Percentiles rank a stretch among this genome's conserved stretches.
Conservation (phyloP, 139 green algal species). For the Tetraselmis striata region DNA sequence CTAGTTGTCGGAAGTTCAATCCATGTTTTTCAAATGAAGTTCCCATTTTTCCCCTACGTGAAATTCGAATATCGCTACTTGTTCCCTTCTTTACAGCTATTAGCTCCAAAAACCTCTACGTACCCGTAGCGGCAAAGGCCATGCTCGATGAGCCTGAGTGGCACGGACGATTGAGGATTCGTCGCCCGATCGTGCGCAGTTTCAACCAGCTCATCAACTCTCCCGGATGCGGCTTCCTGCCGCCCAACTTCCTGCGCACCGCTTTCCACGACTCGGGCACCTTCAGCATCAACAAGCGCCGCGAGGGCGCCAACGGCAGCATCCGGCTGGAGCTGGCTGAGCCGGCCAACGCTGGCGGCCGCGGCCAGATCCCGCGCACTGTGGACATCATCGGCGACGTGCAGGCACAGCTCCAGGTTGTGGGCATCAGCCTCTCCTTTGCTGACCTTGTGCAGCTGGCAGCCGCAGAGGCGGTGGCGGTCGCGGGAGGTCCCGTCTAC, state of each 20-base stretch:
- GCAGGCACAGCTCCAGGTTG: neutral
- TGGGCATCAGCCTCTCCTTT: neutral
- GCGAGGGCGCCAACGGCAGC: neutral
- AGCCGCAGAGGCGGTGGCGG: neutral
- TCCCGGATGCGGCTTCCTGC: neutral
- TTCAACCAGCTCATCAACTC: neutral
- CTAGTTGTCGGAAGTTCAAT: neutral
- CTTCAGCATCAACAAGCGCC: neutral
- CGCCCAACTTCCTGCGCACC: neutral
- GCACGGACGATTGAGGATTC: too few species aligned
- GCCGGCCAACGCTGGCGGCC: neutral
- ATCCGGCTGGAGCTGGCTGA: neutral
- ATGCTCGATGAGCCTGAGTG: too few species aligned
- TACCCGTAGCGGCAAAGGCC: too few species aligned
- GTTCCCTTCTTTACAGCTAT: too few species aligned
- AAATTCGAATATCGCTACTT: too few species aligned
- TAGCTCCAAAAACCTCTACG: too few species aligned
- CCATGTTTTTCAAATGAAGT: neutral
- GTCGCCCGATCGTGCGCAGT: too few species aligned
- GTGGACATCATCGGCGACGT: neutral
- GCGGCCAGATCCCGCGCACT: neutral
- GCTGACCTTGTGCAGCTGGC: neutral
- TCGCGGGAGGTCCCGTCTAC: neutral
- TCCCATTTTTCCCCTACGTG: too few species aligned
- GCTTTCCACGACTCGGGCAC: neutral